phyloP scores from a whole-genome alignment of 148 eudicot genomes.

The Spergularia bocconei region DNA sequence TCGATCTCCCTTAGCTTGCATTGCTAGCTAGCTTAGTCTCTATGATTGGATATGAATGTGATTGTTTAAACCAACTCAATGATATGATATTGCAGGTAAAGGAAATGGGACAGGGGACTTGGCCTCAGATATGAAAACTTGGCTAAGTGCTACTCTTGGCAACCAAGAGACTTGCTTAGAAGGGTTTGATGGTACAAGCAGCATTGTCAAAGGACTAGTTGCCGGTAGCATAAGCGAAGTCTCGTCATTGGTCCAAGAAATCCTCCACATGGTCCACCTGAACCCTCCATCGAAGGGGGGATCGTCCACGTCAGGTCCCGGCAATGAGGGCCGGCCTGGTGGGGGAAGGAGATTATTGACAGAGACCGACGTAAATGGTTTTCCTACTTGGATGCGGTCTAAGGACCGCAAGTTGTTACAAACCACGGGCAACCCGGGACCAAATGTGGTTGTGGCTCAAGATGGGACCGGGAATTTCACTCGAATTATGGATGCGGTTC shows the following conservation, averaged over 20 bases:
- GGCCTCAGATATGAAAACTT: constrained; percentile 61
- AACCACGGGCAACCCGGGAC: constrained; percentile 18
- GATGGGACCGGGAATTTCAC: constrained; percentile 72
- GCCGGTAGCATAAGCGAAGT: constrained; percentile 50
- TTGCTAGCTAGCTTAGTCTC: no score
- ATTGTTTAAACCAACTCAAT: not conserved
- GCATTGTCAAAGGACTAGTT: constrained; percentile 43
- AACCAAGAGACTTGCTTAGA: constrained; percentile 87
- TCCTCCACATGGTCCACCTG: constrained; percentile 53
- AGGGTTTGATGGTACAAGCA: constrained; percentile 70
- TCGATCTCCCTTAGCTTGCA: no score
- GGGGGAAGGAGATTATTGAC: constrained; percentile 29
- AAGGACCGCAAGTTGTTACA: constrained; percentile 61
- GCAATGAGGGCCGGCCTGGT: constrained; percentile 5
- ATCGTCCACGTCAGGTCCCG: constrained; percentile 14
- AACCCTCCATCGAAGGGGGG: constrained; percentile 7
- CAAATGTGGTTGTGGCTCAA: constrained; percentile 57
- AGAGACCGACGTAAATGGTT: constrained; percentile 7
- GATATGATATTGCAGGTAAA: constrained; percentile 38
- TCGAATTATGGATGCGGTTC: constrained; percentile 53
- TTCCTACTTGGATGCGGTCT: constrained; percentile 58
- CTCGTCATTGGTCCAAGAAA: constrained; percentile 45
- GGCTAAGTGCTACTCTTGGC: constrained; percentile 62
- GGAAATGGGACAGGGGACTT: constrained; percentile 58
- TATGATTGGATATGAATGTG: no score